Evolutionary conservation across 768 basidiomycete genomes (phyloP), one percentile per base, ranked within the genome.

Genomic region (Mycena floridula): DNA sequence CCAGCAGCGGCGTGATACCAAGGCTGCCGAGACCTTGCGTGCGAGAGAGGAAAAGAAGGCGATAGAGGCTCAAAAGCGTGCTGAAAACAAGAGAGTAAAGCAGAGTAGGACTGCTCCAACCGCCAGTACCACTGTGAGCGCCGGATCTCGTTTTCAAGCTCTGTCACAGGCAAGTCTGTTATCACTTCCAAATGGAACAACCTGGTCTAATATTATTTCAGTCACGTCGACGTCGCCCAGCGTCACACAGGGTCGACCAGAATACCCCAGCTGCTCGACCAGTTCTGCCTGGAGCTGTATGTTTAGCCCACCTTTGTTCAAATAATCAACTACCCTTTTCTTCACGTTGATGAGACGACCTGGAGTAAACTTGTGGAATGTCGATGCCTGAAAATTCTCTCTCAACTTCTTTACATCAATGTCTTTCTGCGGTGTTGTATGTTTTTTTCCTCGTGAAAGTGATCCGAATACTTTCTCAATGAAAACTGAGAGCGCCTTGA

Each of bases 381-480:
- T 30, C 12, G 48, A 45, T 35, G 35, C 39, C 1, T 26, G 30
- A 27, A 43, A 43, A 3, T 42, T 18, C 8, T 50, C 37, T 16
- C 42, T 24, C 32, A 52, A 36, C 3, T 23, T 18, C 11, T 27
- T 22, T n/a, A 53, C 35, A 36, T 53, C 43, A 16, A 15, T 30
- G 7, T 53, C 50, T 40, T 51, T 51, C 23, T 24, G 40, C 21
- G 62, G 50, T 37, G 48, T 44, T 9, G 50, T 53, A 44, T 64
- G 64, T 15, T 52, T 50, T 16, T 48, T 56, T 3, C 62, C 65
- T 7, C 58, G 49, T 3, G 44, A 37, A 2, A 54, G 18, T 1
- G 62, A 58, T 4, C 48, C 45, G 42, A 64, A 58, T 39, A 63
- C 43, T 1, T 49, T 8, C 40, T 69, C 62, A 6, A 66, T 46